Evolutionary conservation across 2,329 filamentous ascomycete species (phyloP).

Genomic region (Alternaria metachromatica): DNA sequence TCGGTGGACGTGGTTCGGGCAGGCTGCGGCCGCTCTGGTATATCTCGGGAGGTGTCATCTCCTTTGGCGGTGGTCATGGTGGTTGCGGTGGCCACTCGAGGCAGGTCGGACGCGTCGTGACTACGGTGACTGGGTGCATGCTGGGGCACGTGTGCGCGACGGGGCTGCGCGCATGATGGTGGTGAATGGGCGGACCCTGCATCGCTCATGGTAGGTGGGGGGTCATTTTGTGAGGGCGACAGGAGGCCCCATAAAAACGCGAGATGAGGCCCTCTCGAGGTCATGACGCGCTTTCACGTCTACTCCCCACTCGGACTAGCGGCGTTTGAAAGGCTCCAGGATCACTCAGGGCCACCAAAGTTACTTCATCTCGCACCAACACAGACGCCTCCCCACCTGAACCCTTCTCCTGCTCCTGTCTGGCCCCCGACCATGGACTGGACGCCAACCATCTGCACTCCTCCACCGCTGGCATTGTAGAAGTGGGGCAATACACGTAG

Average conservation of each 20-base stretch:
- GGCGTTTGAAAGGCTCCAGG: constrained; percentile 12
- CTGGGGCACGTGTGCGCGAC: constrained; percentile 1
- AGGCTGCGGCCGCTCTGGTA: constrained; percentile 22
- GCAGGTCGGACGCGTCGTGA: constrained; percentile 18
- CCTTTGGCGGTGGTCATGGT: constrained; percentile 15
- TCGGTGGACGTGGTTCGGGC: constrained; percentile 35
- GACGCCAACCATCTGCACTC: constrained; percentile 7
- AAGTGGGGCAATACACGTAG: constrained; percentile 16
- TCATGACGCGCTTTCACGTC: constrained; percentile 31
- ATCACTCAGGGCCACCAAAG: constrained; percentile 22
- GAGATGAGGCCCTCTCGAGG: constrained; percentile 14
- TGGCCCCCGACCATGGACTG: constrained; percentile 28
- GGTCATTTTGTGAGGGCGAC: constrained; percentile 19
- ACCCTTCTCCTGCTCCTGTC: constrained; percentile 17
- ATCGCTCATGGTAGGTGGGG: constrained; percentile 32
- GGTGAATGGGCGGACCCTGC: constrained; percentile 23
- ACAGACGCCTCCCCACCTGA: constrained; percentile 17
- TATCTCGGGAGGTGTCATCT: not conserved
- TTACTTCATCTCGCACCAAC: constrained; percentile 23
- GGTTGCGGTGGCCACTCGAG: constrained; percentile 12
- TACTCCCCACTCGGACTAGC: constrained; percentile 19
- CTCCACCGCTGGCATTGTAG: constrained; percentile 18
- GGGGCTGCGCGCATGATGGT: constrained; percentile 14
- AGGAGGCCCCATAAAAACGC: constrained; percentile 17
- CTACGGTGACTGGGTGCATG: constrained; percentile 19